Percentiles rank a stretch among this genome's conserved stretches.
These are phyloP conservation scores for Exophiala bonariae DNA, from an alignment of 2,329 filamentous ascomycete genomes.

Conservation along the genomic window DNA sequence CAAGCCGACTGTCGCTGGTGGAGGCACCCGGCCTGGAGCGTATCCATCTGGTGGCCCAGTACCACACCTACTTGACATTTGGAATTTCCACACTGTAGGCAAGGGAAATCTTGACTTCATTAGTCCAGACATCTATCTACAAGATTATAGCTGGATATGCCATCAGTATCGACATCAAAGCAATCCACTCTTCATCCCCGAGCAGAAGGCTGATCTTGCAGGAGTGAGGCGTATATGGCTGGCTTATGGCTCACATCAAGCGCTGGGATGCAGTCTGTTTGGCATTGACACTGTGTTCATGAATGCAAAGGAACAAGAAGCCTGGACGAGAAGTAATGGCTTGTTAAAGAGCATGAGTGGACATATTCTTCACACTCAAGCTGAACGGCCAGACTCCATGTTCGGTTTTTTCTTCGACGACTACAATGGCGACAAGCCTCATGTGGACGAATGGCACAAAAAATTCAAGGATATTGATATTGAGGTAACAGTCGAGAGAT, in stretches of 20 bases:
- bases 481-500: conserved; percentile 42
- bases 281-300: conserved; percentile 44
- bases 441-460: too few relatives aligned
- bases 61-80: conserved; percentile 31
- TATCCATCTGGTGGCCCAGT: conserved; percentile 51
- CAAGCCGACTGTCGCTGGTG: conserved; percentile 42
- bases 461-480: conserved; percentile 36
- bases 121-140: conserved; percentile 50
- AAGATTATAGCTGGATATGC: conserved; percentile 44
- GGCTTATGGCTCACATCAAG: conserved; percentile 38
- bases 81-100: conserved; percentile 41
- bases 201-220: conserved; percentile 48
- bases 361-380: conserved; percentile 43
- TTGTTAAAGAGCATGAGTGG: conserved; percentile 31
- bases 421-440: conserved; percentile 30
- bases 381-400: conserved; percentile 29
- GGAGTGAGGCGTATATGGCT: conserved; percentile 42
- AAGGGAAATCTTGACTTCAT: conserved; percentile 42
- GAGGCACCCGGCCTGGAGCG: conserved; percentile 44
- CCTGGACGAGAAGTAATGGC: conserved; percentile 37
- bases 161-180: conserved; percentile 39
- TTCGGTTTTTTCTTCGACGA: conserved; percentile 42
- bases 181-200: conserved; percentile 49
- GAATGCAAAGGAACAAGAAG: conserved; percentile 30
- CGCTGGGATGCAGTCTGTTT: conserved; percentile 39